Evolutionary conservation across 2,329 filamentous ascomycete species (phyloP).

Genomic region (Hymenoscyphus fraxineus): DNA sequence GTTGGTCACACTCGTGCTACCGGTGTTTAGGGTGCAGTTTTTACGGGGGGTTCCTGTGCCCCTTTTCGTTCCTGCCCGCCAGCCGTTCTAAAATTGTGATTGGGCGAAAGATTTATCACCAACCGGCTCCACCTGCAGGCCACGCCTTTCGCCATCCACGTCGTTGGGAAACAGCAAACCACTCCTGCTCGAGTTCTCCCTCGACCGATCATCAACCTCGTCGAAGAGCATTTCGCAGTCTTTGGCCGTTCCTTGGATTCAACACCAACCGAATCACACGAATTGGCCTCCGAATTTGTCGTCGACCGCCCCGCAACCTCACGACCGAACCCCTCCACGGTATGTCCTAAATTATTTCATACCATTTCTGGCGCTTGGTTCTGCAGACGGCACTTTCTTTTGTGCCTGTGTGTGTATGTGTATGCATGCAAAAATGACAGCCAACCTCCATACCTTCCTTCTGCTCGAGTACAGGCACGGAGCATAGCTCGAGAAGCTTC

Average conservation of each 20-base stretch:
- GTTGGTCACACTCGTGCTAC: background rate
- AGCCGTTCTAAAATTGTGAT: background rate
- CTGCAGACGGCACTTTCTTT: background rate
- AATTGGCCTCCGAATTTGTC: conserved; percentile 1
- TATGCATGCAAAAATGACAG: background rate
- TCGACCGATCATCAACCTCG: conserved; percentile 2
- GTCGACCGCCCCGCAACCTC: background rate
- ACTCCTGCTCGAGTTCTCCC: background rate
- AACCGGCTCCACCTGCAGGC: background rate
- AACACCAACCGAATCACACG: conserved; percentile 4
- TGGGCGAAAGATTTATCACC: conserved; percentile 1
- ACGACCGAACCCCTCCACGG: background rate
- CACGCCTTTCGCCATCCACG: background rate
- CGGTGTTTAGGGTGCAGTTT: too few relatives aligned
- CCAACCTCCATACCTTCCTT: background rate
- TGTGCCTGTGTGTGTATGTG: background rate
- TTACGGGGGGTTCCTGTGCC: background rate
- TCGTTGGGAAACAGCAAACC: background rate
- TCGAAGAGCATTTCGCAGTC: background rate
- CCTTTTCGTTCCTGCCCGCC: conserved; percentile 1
- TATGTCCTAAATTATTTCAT: background rate
- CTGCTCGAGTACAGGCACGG: background rate
- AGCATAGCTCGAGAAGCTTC: background rate
- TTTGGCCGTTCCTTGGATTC: conserved; percentile 1
- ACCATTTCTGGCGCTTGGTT: background rate